Evolutionary conservation across 177 flowering plant species (phyloP).

Genomic region (Tripterygium wilfordii): DNA sequence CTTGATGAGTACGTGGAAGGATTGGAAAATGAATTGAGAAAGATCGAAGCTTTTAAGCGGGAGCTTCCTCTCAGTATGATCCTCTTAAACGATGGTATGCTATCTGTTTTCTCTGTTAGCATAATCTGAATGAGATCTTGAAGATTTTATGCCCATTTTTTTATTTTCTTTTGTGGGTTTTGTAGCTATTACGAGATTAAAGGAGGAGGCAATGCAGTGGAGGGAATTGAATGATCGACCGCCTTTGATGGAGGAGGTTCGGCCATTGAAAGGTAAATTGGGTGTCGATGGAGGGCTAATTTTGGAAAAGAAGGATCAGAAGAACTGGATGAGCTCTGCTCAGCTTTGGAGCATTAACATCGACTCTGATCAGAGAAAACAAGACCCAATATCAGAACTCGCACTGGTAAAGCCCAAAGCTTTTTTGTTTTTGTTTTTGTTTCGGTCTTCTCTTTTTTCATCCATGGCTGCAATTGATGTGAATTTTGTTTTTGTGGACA

Average conservation of each 20-base stretch:
- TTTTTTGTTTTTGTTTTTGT: background rate
- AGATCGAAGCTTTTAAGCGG: conserved; percentile 65
- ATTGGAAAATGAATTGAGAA: conserved; percentile 57
- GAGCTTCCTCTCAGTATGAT: conserved; percentile 78
- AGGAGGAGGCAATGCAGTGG: conserved; percentile 26
- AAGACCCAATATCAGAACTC: too few relatives aligned
- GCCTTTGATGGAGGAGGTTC: conserved; percentile 21
- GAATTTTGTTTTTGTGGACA: background rate
- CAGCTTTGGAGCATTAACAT: conserved; percentile 33
- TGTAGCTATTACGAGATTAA: conserved; percentile 40
- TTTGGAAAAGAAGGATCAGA: conserved; percentile 26
- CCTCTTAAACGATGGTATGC: conserved; percentile 56
- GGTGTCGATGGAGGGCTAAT: conserved; percentile 13
- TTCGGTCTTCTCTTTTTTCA: background rate
- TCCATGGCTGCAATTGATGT: too few relatives aligned
- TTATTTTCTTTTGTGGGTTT: conserved; percentile 3
- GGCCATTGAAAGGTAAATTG: conserved; percentile 11
- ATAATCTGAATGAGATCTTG: too few relatives aligned
- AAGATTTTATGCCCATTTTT: too few relatives aligned
- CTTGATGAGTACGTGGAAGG: conserved; percentile 28
- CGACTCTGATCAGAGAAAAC: background rate
- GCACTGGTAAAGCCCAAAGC: too few relatives aligned
- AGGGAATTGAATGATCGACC: conserved; percentile 6
- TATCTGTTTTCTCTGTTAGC: background rate
- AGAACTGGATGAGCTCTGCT: conserved; percentile 44